Evolutionary conservation across 768 basidiomycete genomes (phyloP).

Genomic region (Amanita phalloides): DNA sequence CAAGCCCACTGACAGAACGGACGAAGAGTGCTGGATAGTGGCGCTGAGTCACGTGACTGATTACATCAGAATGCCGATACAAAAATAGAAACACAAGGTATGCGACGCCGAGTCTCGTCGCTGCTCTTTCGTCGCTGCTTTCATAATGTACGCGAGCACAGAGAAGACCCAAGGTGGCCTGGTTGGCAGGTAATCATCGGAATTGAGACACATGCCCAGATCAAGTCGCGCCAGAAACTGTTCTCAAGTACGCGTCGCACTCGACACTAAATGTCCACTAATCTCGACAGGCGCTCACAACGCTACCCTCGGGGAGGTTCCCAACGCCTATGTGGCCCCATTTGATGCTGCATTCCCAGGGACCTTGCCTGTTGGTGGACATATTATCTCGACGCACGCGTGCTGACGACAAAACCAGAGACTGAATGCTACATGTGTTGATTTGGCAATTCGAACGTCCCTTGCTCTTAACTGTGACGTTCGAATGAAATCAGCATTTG

Average conservation of each 20-base stretch:
- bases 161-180: constrained; percentile 50
- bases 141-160: constrained; percentile 21
- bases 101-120: constrained; percentile 1
- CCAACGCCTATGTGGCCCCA: constrained; percentile 65
- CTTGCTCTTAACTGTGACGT: constrained; percentile 62
- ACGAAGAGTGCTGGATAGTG: background rate
- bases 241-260: constrained; percentile 57
- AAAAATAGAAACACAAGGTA: background rate
- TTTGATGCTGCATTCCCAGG: constrained; percentile 93
- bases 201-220: constrained; percentile 92
- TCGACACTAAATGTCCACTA: background rate
- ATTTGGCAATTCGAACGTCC: constrained; percentile 73
- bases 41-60: background rate
- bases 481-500: constrained; percentile 71
- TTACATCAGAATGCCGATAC: background rate
- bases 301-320: constrained; percentile 29
- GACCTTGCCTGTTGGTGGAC: constrained; percentile 66
- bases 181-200: constrained; percentile 90
- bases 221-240: constrained; percentile 79
- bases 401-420: constrained; percentile 23
- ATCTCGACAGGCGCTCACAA: constrained; percentile 27
- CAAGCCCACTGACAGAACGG: background rate
- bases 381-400: background rate
- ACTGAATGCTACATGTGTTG: constrained; percentile 60
- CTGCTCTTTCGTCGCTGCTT: constrained; percentile 15